Evolutionary conservation across 2,329 filamentous ascomycete genomes (phyloP).

Genomic region (Lanzia echinophila): DNA sequence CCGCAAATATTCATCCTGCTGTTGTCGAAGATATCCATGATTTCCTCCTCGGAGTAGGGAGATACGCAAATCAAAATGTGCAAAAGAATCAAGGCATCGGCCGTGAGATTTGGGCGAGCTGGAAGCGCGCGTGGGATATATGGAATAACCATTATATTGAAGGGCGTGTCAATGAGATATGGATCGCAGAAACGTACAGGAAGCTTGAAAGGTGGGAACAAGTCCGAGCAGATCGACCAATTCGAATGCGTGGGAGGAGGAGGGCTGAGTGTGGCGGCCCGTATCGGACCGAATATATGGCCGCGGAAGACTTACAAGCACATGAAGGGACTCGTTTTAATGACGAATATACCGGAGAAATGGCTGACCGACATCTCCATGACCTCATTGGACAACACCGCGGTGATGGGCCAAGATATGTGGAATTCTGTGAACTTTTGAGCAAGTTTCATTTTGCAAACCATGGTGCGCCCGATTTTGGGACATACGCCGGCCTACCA

Average conservation of each 20-base stretch:
- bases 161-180: slow-evolving; percentile 20
- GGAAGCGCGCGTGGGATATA: slow-evolving; percentile 29
- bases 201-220: slow-evolving; percentile 10
- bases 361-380: neutral
- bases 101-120: slow-evolving; percentile 23
- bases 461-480: neutral
- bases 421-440: neutral
- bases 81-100: slow-evolving; percentile 7
- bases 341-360: too few relatives aligned
- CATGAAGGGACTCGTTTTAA: too few relatives aligned
- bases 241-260: neutral
- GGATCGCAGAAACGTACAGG: slow-evolving; percentile 17
- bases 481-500: too few relatives aligned
- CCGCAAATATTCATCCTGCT: slow-evolving; percentile 16
- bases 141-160: slow-evolving; percentile 28
- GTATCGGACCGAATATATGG: neutral
- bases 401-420: neutral
- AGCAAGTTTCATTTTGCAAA: neutral
- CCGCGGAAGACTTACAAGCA: neutral
- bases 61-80: neutral
- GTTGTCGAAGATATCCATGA: slow-evolving; percentile 11
- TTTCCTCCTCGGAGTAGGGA: neutral
- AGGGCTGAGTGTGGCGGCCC: neutral
- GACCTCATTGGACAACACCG: neutral
- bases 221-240: neutral